Base-by-base conservation (phyloP, 2,329 filamentous ascomycete species). In the Cryphonectria naterciae region DNA sequence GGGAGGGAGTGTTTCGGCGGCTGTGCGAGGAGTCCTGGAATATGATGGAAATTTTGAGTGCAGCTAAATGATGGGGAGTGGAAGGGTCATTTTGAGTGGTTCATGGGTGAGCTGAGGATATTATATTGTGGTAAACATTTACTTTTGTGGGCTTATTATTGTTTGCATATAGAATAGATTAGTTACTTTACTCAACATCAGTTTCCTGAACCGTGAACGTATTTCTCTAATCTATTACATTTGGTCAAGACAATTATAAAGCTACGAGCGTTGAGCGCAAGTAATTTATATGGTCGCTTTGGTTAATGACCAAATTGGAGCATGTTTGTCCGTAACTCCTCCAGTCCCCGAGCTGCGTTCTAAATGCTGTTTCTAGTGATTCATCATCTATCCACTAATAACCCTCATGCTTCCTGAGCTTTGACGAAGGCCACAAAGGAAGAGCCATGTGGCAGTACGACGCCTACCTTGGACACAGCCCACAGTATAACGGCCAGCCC, bases 1-100 rank as follows among this genome's bases (percentile, higher is more conserved):
- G 62, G 3, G 56, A 63, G 11, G 35, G 62, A 7, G 56, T 67
- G 15, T 72, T 67, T 60, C 13, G 52, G 10, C 52, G 28, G 8
- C 52, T 70, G 28, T 72, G 68, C 19, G 62, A 70, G 35, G 61
- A 67, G 39, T 67, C 67, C 1, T 67, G 56, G 32, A 19, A 60
- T 2, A n/a, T 60, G 32, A 22, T 22, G 32, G n/a, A 56, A 13
- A 37, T 60, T n/a, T 15, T 22, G 56, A 22, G 13, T 10, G 28
- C 1, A 37, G 28, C 56, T 35, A 22, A 17, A 35, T 60, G 56
- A 60, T 8, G 43, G 43, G 43, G 19, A 49, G 4, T 22, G 43
- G 22, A 49, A 10, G 37, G 10, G 37, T 11, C 8, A 39, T 1
- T 2, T 32, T 13, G 3, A 39, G 37, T 39, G 10, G 11, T 39